phyloP scores from a whole-genome alignment of 352 stramenopile genomes.

The Pythium oligandrum region DNA sequence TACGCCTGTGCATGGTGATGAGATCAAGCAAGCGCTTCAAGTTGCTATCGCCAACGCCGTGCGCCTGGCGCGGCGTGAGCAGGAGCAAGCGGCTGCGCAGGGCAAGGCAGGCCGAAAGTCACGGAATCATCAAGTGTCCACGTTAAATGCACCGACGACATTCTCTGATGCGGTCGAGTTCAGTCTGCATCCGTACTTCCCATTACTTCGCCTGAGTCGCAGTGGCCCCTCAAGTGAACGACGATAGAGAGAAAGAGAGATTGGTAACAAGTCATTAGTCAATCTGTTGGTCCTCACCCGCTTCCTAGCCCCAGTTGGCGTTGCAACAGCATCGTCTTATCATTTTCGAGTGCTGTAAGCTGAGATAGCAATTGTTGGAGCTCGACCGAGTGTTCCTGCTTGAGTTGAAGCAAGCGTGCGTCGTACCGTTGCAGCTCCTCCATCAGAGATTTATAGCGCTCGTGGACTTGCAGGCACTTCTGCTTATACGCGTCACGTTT shows the following conservation, averaged over 20 bases:
- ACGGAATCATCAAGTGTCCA: no score
- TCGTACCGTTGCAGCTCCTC: constrained; percentile 39
- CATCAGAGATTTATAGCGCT: constrained; percentile 54
- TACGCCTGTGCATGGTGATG: constrained; percentile 26
- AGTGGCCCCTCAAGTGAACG: neutral
- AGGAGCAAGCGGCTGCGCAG: constrained; percentile 17
- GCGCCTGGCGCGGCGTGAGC: constrained; percentile 44
- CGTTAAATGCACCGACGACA: no score
- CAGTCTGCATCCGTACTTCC: constrained; percentile 64
- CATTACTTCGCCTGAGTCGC: constrained; percentile 37
- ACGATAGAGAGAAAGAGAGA: constrained; percentile 8
- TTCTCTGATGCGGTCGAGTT: constrained; percentile 36
- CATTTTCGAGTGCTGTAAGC: constrained; percentile 55
- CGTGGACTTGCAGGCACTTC: constrained; percentile 78
- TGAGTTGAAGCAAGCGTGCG: constrained; percentile 41
- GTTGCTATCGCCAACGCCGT: constrained; percentile 64
- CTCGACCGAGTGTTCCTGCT: constrained; percentile 49
- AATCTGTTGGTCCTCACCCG: no score
- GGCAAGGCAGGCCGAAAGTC: constrained; percentile 2
- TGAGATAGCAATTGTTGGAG: constrained; percentile 64
- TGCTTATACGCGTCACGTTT: constrained; percentile 80
- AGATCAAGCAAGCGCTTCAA: constrained; percentile 53
- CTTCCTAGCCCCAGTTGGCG: constrained; percentile 9
- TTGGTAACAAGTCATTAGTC: no score
- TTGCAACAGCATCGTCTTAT: constrained; percentile 65